Base-by-base conservation (phyloP, 2,329 filamentous ascomycete genomes). In the Fusarium sp. region DNA sequence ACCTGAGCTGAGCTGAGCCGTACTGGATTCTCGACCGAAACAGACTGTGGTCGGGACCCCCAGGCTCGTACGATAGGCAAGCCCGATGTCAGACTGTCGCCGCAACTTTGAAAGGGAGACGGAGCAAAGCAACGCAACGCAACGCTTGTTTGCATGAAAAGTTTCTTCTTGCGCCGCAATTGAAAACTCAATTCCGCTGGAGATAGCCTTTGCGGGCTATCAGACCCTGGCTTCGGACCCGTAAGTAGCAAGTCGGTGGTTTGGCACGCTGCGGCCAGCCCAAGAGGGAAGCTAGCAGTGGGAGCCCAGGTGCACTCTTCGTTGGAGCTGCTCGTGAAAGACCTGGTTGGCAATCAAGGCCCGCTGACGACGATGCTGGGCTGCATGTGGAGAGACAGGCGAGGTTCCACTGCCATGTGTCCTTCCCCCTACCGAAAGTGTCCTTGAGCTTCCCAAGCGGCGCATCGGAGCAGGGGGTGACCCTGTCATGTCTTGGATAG, bases 391-490 rank as follows among this genome's bases (percentile, higher is more conserved):
- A 66, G 71, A 74, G 70, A 71, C 68, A 57, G 69, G 56, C 63
- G 66, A 64, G 62, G 71, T 74, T 70, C 73, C 77, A 78, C 73
- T 77, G 73, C 76, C 73, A 77, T 78, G 77, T 77, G 77, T 74
- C 72, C 64, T 58, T 70, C 66, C 70, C 66, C 68, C 68, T 76
- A 68, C 74, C 68, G 48, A 63, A 67, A 71, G 68, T 65, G 70
- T 66, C 67, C 68, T 67, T 76, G 67, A 65, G 65, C 66, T 72
- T 74, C 45, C 64, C 72, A 72, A 66, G 64, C 60, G 64, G 74
- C 57, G 58, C 66, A 58, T 71, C 41, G 35, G 63, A 70, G 41
- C 74, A 76, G 68, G 75, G 67, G 45, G 30, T 32, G 62, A 67
- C 73, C 72, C 67, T 75, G 62, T 41, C 59, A 25, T 23, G 60